These are phyloP conservation scores for Candida nanaspora DNA, from an alignment of 805 yeast species.

Conservation along the genomic window DNA sequence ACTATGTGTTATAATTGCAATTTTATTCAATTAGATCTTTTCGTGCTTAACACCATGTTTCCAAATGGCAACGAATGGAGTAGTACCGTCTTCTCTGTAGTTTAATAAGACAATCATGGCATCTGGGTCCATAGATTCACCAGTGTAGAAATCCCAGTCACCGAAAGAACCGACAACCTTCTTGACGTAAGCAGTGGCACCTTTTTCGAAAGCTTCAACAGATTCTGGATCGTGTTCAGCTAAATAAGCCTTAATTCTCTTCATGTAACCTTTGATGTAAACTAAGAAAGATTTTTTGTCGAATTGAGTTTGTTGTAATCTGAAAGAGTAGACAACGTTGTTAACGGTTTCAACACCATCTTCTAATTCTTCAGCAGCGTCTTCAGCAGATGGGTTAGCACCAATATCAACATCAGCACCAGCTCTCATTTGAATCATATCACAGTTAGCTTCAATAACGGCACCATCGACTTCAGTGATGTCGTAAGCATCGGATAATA, in stretches of 20 bases:
- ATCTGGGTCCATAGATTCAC: conserved; percentile 99
- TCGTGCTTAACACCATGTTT: conserved; percentile 91
- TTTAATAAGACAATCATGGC: conserved; percentile 96
- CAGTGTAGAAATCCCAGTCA: conserved; percentile 99
- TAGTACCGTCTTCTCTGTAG: conserved; percentile 99
- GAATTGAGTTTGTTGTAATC: conserved; percentile 90
- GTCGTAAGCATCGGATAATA: conserved; percentile 96
- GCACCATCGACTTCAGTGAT: conserved; percentile 78
- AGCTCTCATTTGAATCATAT: conserved; percentile 74
- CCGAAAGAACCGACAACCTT: conserved; percentile 91
- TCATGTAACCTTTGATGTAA: conserved; percentile 99
- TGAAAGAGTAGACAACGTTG: conserved; percentile 98
- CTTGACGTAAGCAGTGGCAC: conserved; percentile 94
- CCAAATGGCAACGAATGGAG: conserved; percentile 98
- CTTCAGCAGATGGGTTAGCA: conserved; percentile 99
- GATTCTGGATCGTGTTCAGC: conserved; percentile 86
- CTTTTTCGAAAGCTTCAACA: conserved; percentile 89
- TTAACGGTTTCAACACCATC: conserved; percentile 87
- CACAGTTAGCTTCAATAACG: conserved; percentile 95
- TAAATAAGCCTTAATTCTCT: conserved; percentile 84
- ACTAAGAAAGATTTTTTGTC: conserved; percentile 97
- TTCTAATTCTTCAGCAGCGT: conserved; percentile 74
- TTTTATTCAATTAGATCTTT: conserved; percentile 75
- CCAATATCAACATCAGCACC: conserved; percentile 97
- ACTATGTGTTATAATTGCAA: not conserved